Base-by-base conservation (phyloP, 805 yeast genomes). In the Ogataea nitratoaversa region DNA sequence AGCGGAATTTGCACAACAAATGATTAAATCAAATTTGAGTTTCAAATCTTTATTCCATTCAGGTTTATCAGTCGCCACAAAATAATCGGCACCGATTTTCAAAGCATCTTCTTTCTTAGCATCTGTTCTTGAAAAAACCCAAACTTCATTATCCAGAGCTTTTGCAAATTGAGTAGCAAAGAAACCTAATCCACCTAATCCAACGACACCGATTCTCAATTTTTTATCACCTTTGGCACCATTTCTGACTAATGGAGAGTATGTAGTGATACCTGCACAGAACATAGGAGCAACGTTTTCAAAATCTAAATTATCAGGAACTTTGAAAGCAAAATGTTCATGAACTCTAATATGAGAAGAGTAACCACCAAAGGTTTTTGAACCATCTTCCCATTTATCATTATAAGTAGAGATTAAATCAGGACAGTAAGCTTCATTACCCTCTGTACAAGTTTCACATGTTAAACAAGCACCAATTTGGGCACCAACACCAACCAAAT, bases 401-500 rank as follows among this genome's bases (percentile, higher is more conserved):
- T 44, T 40, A 40, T 62, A 67, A 14, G 72, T 66, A 33, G 56
- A 57, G 17, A 66, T 62, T 36, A 49, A 43, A 5, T 63, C 44
- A 2, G 65, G 61, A 47, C 73, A 68, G 48, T 65, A 62, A 23
- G 51, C 54, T 40, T 81, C 83, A 56, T 79, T 71, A 50, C 67
- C 70, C 29, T 54, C 46, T 18, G 67, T 57, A 70, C 89, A 86
- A 54, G 78, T 68, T 35, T 67, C 54, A 65, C 95, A 86, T 13
- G 73, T 64, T 40, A 70, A 60, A 66, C 95, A 85, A 29, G 84
- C 67, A 42, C 64, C 66, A 19, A 72, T 67, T 54, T 76, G 80
- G 19, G 93, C 91, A 51, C 95, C 95, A 36, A 84, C 72, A 40
- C 91, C 95, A 20, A 84, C 93, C 48, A 87, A 70, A 49, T 86